Evolutionary conservation across 2,329 filamentous ascomycete genomes (phyloP), one percentile per base, ranked within the genome.

Genomic region (Chaetomium strumarium): DNA sequence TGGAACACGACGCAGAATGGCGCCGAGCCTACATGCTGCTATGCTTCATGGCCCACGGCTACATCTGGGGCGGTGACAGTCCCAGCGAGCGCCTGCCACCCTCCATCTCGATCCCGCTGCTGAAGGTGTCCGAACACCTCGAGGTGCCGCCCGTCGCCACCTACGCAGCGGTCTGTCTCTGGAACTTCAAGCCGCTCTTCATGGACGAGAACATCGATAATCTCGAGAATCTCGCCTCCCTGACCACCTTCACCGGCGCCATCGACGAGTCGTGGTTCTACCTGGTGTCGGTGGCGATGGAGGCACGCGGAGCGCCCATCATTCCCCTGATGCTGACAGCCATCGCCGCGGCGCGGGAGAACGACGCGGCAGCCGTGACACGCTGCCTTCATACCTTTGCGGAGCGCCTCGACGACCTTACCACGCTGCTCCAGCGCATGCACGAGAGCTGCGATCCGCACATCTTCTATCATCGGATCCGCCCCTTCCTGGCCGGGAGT

Each of bases 231-330:
- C 78, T 99, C 51, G 84, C 89, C 38, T 93, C 89, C 2, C 77
- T 97, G 55, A 83, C 84, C 63, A 96, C 93, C 14, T 95, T 96
- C 66, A 97, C 93, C 14, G 93, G 93, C 46, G 91, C 90, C 8
- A 76, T 95, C 51, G 93, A 99, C 66, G 93, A 99, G 72, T 96
- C 93, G 57, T 99, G 93, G 93, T 99, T 99, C 67, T 99, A 97
- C 67, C 78, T 99, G 12, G 83, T 97, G 48, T 96, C 90, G 0
- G 88, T 96, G 3, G 93, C 92, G 57, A 96, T 99, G 58, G 93
- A 99, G 71, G 90, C 91, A 50, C 85, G 90, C 51, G 92, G 90
- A 24, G 93, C 85, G 0, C 88, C 90, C 3, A 87, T 91, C 53
- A 84, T 99, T 49, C 84, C 90, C 0, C 73, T 96, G 53, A 96